phyloP scores from a whole-genome alignment of 2,329 filamentous ascomycete species.

The Fusarium sp. region DNA sequence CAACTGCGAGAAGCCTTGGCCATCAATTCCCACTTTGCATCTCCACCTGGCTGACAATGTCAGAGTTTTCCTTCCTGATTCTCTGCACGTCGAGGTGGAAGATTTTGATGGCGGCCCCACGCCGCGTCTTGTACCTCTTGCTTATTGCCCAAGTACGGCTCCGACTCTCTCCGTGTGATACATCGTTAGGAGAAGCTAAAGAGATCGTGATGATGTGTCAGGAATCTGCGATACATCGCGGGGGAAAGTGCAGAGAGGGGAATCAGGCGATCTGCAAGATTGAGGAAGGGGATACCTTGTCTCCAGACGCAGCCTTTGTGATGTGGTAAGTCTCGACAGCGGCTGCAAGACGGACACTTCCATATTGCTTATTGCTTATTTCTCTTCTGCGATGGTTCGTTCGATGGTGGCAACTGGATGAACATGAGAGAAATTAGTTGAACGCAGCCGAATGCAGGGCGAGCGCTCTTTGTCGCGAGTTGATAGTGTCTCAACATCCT shows the following conservation, averaged over 20 bases:
- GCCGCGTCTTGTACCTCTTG: conserved; percentile 33
- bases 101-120: conserved; percentile 42
- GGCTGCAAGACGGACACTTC: conserved; percentile 10
- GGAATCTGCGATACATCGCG: conserved; percentile 38
- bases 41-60: conserved; percentile 41
- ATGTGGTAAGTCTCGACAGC: conserved; percentile 7
- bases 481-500: conserved; percentile 19
- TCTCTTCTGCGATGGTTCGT: conserved; percentile 16
- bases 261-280: conserved; percentile 33
- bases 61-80: conserved; percentile 32
- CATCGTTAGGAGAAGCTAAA: conserved; percentile 6
- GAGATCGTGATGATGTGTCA: conserved; percentile 26
- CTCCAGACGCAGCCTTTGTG: not conserved
- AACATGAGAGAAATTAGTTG: not conserved
- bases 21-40: conserved; percentile 33
- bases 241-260: conserved; percentile 22
- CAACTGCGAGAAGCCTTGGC: conserved; percentile 24
- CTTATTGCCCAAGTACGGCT: conserved; percentile 30
- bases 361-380: conserved; percentile 22
- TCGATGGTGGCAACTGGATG: conserved; percentile 21
- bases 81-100: conserved; percentile 15
- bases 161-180: conserved; percentile 46
- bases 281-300: conserved; percentile 21
- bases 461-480: conserved; percentile 12
- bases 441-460: conserved; percentile 8